These are phyloP conservation scores for Saccharomycopsis hybrid DNA, from an alignment of 1,139 yeast genomes.

Conservation along the genomic window DNA sequence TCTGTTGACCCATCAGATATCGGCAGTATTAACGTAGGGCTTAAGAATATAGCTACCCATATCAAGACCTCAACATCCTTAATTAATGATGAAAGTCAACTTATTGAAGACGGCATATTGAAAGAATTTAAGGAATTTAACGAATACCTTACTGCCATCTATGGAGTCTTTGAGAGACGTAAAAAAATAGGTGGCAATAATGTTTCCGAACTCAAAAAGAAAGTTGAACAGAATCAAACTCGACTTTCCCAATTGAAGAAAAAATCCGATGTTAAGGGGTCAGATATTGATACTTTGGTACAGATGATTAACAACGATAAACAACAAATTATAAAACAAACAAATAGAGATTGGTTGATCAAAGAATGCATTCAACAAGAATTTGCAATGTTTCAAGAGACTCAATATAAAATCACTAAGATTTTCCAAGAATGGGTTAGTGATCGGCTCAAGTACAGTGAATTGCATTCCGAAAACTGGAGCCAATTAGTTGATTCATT, in stretches of 20 bases:
- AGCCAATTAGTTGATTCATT: constrained; percentile 47
- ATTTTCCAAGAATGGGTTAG: constrained; percentile 68
- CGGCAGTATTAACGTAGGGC: constrained; percentile 46
- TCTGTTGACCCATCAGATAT: constrained; percentile 48
- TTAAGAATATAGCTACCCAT: constrained; percentile 47
- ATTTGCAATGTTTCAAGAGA: constrained; percentile 68
- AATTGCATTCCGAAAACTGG: constrained; percentile 55
- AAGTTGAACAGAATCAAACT: constrained; percentile 49
- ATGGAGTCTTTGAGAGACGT: constrained; percentile 66
- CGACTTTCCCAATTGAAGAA: constrained; percentile 49
- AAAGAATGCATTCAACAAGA: constrained; percentile 75
- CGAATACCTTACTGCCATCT: constrained; percentile 65
- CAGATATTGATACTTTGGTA: constrained; percentile 58
- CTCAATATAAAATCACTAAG: constrained; percentile 73
- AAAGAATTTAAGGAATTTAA: constrained; percentile 75
- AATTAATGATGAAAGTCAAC: constrained; percentile 57
- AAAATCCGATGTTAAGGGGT: constrained; percentile 66
- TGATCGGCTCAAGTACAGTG: constrained; percentile 55
- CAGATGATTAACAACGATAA: constrained; percentile 48
- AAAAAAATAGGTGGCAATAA: constrained; percentile 49
- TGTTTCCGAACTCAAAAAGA: constrained; percentile 51
- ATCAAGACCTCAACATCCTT: constrained; percentile 46
- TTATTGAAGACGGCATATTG: constrained; percentile 50
- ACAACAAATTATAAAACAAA: constrained; percentile 57
- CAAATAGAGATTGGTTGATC: constrained; percentile 76